Conservation (phyloP, 2,329 filamentous ascomycete genomes). For the Monilinia vaccinii-corymbosi region DNA sequence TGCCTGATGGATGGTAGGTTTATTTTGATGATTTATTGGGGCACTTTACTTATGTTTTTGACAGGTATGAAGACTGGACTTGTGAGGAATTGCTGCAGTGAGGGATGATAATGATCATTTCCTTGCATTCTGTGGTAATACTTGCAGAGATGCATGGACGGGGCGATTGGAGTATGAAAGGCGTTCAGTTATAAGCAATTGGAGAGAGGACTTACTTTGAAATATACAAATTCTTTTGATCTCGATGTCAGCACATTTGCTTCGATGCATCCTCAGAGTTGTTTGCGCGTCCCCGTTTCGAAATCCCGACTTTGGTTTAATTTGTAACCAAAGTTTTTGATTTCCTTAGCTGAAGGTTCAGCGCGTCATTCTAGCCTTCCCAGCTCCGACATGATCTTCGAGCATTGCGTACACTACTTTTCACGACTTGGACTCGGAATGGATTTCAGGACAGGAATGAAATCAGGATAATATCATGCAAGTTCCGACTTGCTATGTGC, state of each 20-base stretch:
- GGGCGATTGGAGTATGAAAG: conserved; percentile 25
- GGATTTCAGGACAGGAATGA: neutral
- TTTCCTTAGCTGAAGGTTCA: neutral
- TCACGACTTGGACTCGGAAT: neutral
- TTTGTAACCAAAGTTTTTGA: neutral
- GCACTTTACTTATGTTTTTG: conserved; percentile 2
- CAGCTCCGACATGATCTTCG: neutral
- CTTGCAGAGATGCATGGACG: conserved; percentile 18
- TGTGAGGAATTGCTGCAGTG: conserved; percentile 76
- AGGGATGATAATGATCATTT: conserved; percentile 6
- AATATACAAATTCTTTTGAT: neutral
- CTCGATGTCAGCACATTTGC: neutral
- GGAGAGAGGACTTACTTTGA: neutral
- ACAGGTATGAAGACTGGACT: conserved; percentile 89
- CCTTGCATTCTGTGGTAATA: conserved; percentile 6
- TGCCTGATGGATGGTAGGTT: conserved; percentile 90
- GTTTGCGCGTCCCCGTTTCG: neutral
- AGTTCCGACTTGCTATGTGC: neutral
- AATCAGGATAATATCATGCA: neutral
- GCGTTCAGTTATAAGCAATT: conserved; percentile 10
- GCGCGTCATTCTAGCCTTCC: neutral
- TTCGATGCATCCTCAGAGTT: neutral
- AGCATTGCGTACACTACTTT: neutral
- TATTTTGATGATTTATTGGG: neutral
- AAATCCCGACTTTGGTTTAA: neutral